Evolutionary conservation across 2,329 filamentous ascomycete species (phyloP).

Genomic region (Ophiostoma populinum): DNA sequence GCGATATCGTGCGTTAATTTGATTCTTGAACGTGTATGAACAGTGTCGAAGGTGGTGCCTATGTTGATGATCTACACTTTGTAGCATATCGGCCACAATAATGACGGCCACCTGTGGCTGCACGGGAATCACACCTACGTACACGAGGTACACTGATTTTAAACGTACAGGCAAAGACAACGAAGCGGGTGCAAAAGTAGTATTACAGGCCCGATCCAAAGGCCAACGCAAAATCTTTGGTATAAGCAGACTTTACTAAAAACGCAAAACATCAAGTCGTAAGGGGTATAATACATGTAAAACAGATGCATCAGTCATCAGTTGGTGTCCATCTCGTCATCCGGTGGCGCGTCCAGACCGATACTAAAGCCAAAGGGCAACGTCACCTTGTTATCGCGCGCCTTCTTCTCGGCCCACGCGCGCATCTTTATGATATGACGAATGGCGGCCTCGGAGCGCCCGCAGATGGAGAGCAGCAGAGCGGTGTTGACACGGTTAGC

Average conservation of each 20-base stretch:
- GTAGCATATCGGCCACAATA: too few relatives aligned
- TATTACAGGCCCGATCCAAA: too few relatives aligned
- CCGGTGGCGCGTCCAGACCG: conserved; percentile 23
- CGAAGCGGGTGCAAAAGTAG: too few relatives aligned
- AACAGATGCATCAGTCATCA: conserved; percentile 15
- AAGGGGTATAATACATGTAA: conserved; percentile 1
- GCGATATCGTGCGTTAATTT: background rate
- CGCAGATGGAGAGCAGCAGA: conserved; percentile 57
- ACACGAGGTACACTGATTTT: too few relatives aligned
- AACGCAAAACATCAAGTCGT: background rate
- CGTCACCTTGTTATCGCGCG: conserved; percentile 25
- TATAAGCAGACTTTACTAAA: background rate
- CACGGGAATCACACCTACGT: too few relatives aligned
- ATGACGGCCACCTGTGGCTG: too few relatives aligned
- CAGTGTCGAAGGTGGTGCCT: background rate
- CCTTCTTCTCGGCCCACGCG: conserved; percentile 64
- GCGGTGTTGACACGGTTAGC: conserved; percentile 80
- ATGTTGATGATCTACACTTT: too few relatives aligned
- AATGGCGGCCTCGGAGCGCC: conserved; percentile 64
- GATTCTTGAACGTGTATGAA: background rate
- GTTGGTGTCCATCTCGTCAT: conserved; percentile 35
- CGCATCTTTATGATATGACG: conserved; percentile 65
- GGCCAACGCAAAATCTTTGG: too few relatives aligned
- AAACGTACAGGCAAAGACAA: too few relatives aligned
- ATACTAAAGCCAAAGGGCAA: conserved; percentile 26